These are phyloP conservation scores for Penicillium tannophilum DNA, from an alignment of 495 filamentous ascomycete genomes.

Conservation along the genomic window DNA sequence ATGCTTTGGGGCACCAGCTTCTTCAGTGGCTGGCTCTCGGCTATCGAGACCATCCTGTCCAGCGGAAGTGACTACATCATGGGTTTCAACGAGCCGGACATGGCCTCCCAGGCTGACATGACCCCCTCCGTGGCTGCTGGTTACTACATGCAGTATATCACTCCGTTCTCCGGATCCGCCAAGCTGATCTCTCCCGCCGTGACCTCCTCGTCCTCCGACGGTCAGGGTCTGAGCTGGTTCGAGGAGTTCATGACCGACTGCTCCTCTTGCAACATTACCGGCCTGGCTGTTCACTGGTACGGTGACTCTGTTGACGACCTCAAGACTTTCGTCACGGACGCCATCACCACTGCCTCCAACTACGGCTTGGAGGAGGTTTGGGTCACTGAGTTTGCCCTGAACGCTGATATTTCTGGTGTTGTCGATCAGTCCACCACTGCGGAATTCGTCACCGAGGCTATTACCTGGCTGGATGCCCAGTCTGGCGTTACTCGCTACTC, in stretches of 20 bases:
- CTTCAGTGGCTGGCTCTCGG: conserved; percentile 60
- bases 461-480: conserved; percentile 68
- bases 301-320: conserved; percentile 52
- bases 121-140: conserved; percentile 58
- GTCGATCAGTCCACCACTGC: conserved; percentile 45
- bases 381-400: conserved; percentile 75
- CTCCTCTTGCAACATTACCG: conserved; percentile 62
- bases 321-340: conserved; percentile 58
- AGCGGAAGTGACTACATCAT: conserved; percentile 65
- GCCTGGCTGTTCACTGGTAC: conserved; percentile 75
- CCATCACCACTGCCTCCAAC: conserved; percentile 43
- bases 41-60: conserved; percentile 60
- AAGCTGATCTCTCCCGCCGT: conserved; percentile 75
- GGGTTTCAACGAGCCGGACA: conserved; percentile 89
- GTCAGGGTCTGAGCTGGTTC: conserved; percentile 65
- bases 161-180: conserved; percentile 63
- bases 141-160: conserved; percentile 67
- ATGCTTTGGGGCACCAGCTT: conserved; percentile 68
- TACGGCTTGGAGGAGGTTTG: conserved; percentile 63
- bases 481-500: conserved; percentile 71
- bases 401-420: conserved; percentile 41
- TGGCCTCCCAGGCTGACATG: conserved; percentile 65
- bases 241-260: conserved; percentile 60
- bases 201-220: conserved; percentile 60
- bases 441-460: conserved; percentile 56